Percentiles rank a stretch among this genome's conserved stretches.
These are phyloP conservation scores for Heterobasidion parviporum DNA, from an alignment of 1,284 basidiomycete genomes.

Conservation along the genomic window DNA sequence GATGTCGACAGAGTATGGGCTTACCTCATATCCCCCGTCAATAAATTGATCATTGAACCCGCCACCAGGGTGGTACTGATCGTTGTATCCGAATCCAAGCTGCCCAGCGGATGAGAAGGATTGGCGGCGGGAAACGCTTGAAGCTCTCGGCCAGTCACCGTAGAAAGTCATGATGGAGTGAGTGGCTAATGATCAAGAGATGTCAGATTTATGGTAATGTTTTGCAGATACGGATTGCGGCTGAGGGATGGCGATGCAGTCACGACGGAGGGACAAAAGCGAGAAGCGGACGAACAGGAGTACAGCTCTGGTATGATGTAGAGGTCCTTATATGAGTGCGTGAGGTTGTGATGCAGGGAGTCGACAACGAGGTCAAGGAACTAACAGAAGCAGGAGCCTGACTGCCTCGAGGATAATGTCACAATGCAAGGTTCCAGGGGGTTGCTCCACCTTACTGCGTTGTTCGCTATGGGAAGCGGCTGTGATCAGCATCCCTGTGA, in stretches of 20 bases:
- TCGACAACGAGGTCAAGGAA: not conserved
- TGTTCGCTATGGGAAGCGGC: not conserved
- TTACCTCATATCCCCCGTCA: conserved; percentile 9
- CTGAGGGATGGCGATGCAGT: not conserved
- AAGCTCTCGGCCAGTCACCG: not conserved
- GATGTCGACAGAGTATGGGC: conserved; percentile 1
- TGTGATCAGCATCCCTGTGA: not conserved
- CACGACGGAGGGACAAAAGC: not conserved
- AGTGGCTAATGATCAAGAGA: not conserved
- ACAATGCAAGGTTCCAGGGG: not conserved
- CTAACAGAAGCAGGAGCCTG: not conserved
- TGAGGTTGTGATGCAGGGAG: not conserved
- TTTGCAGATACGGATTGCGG: not conserved
- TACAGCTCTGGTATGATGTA: too few species aligned
- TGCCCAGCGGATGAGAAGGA: not conserved
- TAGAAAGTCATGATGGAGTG: not conserved
- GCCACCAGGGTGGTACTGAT: conserved; percentile 4
- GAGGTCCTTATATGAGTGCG: too few species aligned
- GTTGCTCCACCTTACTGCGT: not conserved
- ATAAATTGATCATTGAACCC: conserved; percentile 5
- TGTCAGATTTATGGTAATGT: not conserved
- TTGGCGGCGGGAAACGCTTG: not conserved
- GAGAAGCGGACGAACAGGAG: not conserved
- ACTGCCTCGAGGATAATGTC: not conserved
- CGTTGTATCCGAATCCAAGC: conserved; percentile 1